Evolutionary conservation across 2,329 filamentous ascomycete species (phyloP).

Genomic region (Neonectria faginata): DNA sequence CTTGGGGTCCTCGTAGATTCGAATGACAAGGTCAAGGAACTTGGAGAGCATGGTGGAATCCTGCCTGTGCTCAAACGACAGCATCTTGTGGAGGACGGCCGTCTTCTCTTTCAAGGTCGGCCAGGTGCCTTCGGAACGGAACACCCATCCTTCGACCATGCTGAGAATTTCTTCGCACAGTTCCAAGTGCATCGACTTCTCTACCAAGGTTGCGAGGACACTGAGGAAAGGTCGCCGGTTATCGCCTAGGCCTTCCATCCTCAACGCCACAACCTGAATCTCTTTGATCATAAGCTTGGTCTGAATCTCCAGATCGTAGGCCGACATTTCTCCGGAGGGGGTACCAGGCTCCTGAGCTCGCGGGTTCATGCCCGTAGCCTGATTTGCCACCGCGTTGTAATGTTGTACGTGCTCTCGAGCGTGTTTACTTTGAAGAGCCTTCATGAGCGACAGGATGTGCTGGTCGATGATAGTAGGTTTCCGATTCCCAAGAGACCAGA

Average conservation of each 20-base stretch:
- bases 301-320: slow-evolving; percentile 88
- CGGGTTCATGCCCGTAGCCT: slow-evolving; percentile 57
- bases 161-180: slow-evolving; percentile 93
- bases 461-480: slow-evolving; percentile 89
- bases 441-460: slow-evolving; percentile 90
- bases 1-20: slow-evolving; percentile 97
- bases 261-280: slow-evolving; percentile 89
- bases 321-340: slow-evolving; percentile 68
- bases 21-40: slow-evolving; percentile 95
- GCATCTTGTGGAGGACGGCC: slow-evolving; percentile 98
- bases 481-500: slow-evolving; percentile 90
- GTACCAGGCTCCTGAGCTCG: slow-evolving; percentile 66
- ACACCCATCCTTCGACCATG: slow-evolving; percentile 97
- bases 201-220: slow-evolving; percentile 92
- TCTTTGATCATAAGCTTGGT: slow-evolving; percentile 93
- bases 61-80: slow-evolving; percentile 87
- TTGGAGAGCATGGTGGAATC: slow-evolving; percentile 90
- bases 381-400: slow-evolving; percentile 69
- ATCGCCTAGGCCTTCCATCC: slow-evolving; percentile 93
- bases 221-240: slow-evolving; percentile 93
- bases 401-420: slow-evolving; percentile 92
- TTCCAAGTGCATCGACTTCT: slow-evolving; percentile 88
- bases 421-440: slow-evolving; percentile 90
- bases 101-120: slow-evolving; percentile 99
- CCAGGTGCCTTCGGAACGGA: slow-evolving; percentile 93